phyloP scores from a whole-genome alignment of 106 monocot species.

The Phalaenopsis equestris region DNA sequence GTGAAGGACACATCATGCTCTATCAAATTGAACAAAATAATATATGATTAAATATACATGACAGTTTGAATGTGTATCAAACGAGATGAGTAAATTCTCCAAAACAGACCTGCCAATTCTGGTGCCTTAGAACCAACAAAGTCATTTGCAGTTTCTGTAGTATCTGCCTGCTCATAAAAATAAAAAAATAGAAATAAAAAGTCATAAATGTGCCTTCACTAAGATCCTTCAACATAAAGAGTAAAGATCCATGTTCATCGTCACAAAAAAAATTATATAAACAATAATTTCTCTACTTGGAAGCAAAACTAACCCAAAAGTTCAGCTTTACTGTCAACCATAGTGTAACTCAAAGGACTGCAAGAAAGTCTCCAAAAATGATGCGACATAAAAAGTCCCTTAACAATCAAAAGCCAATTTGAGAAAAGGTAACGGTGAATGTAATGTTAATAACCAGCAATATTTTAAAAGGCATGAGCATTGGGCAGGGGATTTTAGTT shows the following conservation, averaged over 20 bases:
- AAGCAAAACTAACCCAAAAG: not conserved
- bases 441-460: not conserved
- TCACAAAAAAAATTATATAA: not conserved
- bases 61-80: not conserved
- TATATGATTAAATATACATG: not conserved
- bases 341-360: not conserved
- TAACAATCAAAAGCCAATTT: not conserved
- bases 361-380: not conserved
- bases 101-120: constrained; percentile 1
- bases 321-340: not conserved
- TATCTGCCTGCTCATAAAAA: not conserved
- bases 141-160: constrained; percentile 2
- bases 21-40: constrained; percentile 14
- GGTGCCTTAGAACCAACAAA: not conserved
- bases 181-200: not conserved
- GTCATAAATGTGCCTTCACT: not conserved
- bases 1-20: constrained; percentile 67
- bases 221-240: not conserved
- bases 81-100: not conserved
- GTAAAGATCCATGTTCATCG: not conserved
- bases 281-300: not conserved
- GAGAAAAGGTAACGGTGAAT: not conserved
- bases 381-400: not conserved
- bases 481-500: no score
- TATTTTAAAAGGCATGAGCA: not conserved